Base-by-base conservation (phyloP, 371 early-diverging fungal species). In the Spiromyces aspiralis region DNA sequence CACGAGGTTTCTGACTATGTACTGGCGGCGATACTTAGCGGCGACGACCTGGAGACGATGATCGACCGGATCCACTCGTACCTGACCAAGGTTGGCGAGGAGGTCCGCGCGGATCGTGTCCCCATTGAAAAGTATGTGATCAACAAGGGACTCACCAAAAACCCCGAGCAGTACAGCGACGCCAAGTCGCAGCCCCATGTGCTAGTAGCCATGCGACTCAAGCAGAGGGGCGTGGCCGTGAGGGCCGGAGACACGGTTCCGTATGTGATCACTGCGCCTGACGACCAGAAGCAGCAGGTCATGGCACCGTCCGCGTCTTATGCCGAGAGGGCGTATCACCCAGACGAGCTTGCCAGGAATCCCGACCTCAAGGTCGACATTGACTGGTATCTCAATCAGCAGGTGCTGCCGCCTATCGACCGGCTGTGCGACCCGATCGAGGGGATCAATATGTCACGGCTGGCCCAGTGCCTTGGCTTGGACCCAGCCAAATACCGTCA, bases 371-470 rank as follows among this genome's bases (percentile, higher is more conserved):
- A 42, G 1, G 53, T 80, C 62, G 95, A 99, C 65, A 76, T 73
- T 57, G 90, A 95, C 27, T 99, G 96, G 86, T 99, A 99, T 61
- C 69, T 99, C 27, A 73, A 79, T 50, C 87, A 88, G 51, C 99
- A 99, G 67, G 79, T 99, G 0, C 82, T 95, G 48, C 98, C 99
- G 4, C 95, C 98, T 2, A 64, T 98, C n/a, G 73, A 80, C 0
- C 83, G 97, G 61, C 69, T 98, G 27, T 84, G 90, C 25, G 84
- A 79, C 27, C 88, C 86, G 4, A 87, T 98, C 20, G 86, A 89
- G 16, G 92, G 85, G 45, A 95, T 89, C 0, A 85, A 89, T 55
- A 69, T 76, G 24, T 72, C 75, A 3, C 73, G 79, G 1, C 54
- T 97, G 3, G 95, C 98, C 2, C 79, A 84, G 42, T 86, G 83